Evolutionary conservation across 2,329 filamentous ascomycete species (phyloP), one percentile per base, ranked within the genome.

Genomic region (Stagonosporopsis chrysanthemi): DNA sequence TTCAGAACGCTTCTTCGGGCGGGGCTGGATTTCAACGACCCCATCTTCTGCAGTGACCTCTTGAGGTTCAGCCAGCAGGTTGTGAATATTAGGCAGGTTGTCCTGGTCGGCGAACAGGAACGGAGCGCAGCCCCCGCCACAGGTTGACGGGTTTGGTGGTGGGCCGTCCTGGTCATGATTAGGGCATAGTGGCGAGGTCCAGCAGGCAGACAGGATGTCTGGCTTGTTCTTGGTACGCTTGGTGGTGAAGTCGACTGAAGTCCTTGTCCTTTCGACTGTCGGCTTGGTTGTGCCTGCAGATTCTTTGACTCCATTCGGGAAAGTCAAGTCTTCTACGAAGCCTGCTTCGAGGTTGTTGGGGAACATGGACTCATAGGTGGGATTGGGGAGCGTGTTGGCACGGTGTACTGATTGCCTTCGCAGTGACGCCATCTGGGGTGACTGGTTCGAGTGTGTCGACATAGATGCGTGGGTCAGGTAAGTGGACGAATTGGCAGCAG

Each of bases 131-230:
- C 69, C 75, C 19, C 74, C 75, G 35, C 75, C 75, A 46, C 76
- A 78, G 11, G 63, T 76, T n/a, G 76, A 75, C 15, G 75, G 75
- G 40, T 78, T 75, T 3, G 76, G 76, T 19, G 74, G 74, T 9
- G 72, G 66, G 4, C 72, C 75, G 31, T 75, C 72, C 41, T 75
- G 69, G 26, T 70, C 70, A 58, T 77, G 72, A 28, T 78, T 77
- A 14, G 76, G 76, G 52, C 76, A 78, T 4, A 78, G 60, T 12
- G 76, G 76, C 33, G 75, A 78, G 6, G 75, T 77, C 76, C 76
- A 78, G 60, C 76, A 78, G 15, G 75, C 75, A 24, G 76, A 76
- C 7, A 77, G 57, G 24, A 74, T 71, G 49, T 78, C 76, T 28
- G 73, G 67, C 53, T 73, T 72, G 46, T 62, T 69, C 61, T 72